Percentiles rank a stretch among this genome's conserved stretches.
Evolutionary conservation across 345 rosid species (phyloP).

Genomic region (Triadica sebifera): DNA sequence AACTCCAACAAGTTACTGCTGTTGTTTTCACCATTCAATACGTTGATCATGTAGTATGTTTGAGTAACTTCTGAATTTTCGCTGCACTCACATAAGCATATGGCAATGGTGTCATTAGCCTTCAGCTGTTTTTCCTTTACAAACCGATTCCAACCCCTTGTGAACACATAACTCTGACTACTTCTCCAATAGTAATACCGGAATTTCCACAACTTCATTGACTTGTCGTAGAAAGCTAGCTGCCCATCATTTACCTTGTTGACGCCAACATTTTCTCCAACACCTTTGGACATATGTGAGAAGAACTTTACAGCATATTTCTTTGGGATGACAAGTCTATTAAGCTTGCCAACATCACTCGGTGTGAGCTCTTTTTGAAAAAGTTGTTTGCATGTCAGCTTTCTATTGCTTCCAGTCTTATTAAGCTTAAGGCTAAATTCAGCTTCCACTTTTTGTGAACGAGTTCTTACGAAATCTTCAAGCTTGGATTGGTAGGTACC

Average conservation of each 20-base stretch:
- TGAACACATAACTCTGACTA: conserved; percentile 86
- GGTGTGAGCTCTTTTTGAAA: conserved; percentile 80
- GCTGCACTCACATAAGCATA: conserved; percentile 39
- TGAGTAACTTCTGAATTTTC: conserved; percentile 12
- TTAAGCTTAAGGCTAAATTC: conserved; percentile 15
- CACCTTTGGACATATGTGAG: conserved; percentile 33
- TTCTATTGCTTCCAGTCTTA: conserved; percentile 21
- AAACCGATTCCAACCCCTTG: conserved; percentile 82
- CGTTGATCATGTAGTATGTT: conserved; percentile 45
- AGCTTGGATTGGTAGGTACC: conserved; percentile 62
- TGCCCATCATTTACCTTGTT: conserved; percentile 33
- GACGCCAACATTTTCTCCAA: conserved; percentile 9
- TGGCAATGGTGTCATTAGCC: conserved; percentile 49
- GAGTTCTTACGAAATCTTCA: conserved; percentile 31
- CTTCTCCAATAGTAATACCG: conserved; percentile 88
- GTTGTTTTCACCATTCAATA: neutral
- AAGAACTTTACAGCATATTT: conserved; percentile 58
- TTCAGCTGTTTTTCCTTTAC: conserved; percentile 68
- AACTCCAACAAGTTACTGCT: neutral
- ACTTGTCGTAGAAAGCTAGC: conserved; percentile 56
- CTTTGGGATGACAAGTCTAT: conserved; percentile 83
- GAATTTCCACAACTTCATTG: conserved; percentile 72
- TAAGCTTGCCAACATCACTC: conserved; percentile 85
- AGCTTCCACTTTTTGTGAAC: conserved; percentile 17
- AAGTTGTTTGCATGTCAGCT: conserved; percentile 31